These are phyloP conservation scores for Phytophthora constricta DNA, from an alignment of 352 stramenopile species.

Conservation along the genomic window DNA sequence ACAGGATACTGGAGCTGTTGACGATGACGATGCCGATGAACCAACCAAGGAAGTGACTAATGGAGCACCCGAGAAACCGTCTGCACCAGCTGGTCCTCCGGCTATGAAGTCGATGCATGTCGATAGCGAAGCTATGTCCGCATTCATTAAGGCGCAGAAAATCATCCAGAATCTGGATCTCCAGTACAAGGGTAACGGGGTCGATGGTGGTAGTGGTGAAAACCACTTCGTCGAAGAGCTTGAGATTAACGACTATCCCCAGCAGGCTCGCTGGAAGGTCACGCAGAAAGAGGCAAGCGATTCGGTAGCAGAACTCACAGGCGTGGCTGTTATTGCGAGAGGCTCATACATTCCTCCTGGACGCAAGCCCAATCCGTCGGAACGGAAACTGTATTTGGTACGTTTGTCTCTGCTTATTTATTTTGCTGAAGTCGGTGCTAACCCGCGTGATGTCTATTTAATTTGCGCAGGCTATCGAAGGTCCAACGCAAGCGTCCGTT, in stretches of 20 bases:
- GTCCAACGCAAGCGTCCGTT: constrained; percentile 71
- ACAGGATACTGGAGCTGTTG: constrained; percentile 55
- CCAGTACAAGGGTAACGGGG: constrained; percentile 73
- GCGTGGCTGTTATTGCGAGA: constrained; percentile 87
- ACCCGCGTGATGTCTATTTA: background rate
- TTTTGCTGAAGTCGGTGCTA: constrained; percentile 4
- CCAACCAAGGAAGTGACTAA: constrained; percentile 28
- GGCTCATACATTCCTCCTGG: constrained; percentile 90
- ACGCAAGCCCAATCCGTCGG: constrained; percentile 81
- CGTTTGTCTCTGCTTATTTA: constrained; percentile 23
- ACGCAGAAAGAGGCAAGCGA: constrained; percentile 90
- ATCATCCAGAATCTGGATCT: constrained; percentile 86
- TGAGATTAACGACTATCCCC: constrained; percentile 95
- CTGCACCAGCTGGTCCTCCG: constrained; percentile 16
- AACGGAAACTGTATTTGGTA: constrained; percentile 92
- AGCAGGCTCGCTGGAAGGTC: constrained; percentile 90
- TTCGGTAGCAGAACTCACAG: constrained; percentile 88
- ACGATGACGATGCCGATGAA: constrained; percentile 68
- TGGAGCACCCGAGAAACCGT: constrained; percentile 25
- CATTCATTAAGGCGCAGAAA: constrained; percentile 84
- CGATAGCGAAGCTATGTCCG: constrained; percentile 70
- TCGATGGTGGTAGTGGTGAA: constrained; percentile 41
- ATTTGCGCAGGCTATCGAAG: constrained; percentile 76
- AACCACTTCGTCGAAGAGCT: constrained; percentile 90
- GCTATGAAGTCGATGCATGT: constrained; percentile 29